These are phyloP conservation scores for Syncephalis plumigaleata DNA, from an alignment of 371 early-diverging fungal species.

Conservation along the genomic window DNA sequence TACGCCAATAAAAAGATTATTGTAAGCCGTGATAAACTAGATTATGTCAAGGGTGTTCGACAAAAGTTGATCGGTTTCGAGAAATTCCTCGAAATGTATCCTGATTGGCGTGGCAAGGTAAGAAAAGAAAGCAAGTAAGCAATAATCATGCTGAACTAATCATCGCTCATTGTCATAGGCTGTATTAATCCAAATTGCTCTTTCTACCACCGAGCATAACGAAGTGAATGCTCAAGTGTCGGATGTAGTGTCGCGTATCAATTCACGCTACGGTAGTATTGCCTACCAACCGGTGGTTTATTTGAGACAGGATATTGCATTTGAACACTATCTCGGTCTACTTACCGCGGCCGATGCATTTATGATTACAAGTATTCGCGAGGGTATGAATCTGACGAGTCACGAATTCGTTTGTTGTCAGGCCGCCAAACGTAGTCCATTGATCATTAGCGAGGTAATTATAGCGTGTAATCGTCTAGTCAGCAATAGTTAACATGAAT, in stretches of 20 bases:
- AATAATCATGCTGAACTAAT: not conserved
- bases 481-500: not conserved
- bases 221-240: conserved; percentile 66
- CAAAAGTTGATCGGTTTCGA: conserved; percentile 84
- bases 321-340: conserved; percentile 77
- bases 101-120: conserved; percentile 48
- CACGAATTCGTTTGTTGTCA: conserved; percentile 93
- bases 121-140: not conserved
- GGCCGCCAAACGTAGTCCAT: conserved; percentile 57
- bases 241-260: conserved; percentile 74
- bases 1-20: conserved; percentile 75
- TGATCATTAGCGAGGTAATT: conserved; percentile 64
- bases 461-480: not conserved
- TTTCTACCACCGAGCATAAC: conserved; percentile 45
- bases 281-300: conserved; percentile 89
- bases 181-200: conserved; percentile 49
- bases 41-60: conserved; percentile 86
- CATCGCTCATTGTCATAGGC: conserved; percentile 6
- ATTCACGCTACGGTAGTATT: conserved; percentile 82
- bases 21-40: conserved; percentile 87
- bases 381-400: conserved; percentile 95
- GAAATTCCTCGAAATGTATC: conserved; percentile 52
- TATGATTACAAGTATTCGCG: conserved; percentile 80
- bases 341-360: conserved; percentile 81
- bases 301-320: conserved; percentile 73